A percentile compares a stretch with the other conserved stretches of the same genome.
phyloP scores from a whole-genome alignment of 116 monocot species.

The Dioscorea cayenensis region DNA sequence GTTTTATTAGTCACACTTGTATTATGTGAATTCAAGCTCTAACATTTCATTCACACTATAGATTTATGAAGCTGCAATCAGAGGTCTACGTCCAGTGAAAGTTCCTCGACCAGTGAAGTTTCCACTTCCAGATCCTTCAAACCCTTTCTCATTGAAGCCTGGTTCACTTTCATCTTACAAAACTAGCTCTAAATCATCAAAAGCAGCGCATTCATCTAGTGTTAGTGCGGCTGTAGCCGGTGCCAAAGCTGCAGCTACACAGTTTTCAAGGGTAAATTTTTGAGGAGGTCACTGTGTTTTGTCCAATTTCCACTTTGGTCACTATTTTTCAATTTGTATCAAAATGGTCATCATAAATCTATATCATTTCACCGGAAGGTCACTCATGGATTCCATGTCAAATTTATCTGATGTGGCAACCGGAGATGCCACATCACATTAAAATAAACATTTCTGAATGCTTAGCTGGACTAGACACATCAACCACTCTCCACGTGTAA shows the following conservation, averaged over 20 bases:
- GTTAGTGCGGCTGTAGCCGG: constrained; percentile 64
- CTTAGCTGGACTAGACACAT: too few relatives aligned
- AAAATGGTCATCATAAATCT: too few relatives aligned
- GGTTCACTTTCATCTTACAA: constrained; percentile 36
- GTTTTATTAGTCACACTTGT: not conserved
- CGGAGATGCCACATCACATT: too few relatives aligned
- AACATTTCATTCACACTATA: constrained; percentile 3
- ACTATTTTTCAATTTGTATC: too few relatives aligned
- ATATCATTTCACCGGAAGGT: too few relatives aligned
- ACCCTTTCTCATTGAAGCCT: constrained; percentile 56
- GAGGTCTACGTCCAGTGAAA: constrained; percentile 55
- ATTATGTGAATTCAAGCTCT: not conserved
- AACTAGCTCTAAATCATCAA: constrained; percentile 7
- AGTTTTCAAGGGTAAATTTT: constrained; percentile 24
- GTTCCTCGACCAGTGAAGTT: constrained; percentile 76
- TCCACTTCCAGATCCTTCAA: constrained; percentile 59
- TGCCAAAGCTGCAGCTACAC: constrained; percentile 67
- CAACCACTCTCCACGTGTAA: too few relatives aligned
- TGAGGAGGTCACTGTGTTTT: too few relatives aligned
- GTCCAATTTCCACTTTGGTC: too few relatives aligned
- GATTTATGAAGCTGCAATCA: constrained; percentile 77
- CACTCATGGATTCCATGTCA: too few relatives aligned
- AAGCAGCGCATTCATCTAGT: constrained; percentile 22
- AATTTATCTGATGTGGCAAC: too few relatives aligned
- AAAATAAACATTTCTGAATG: too few relatives aligned